Evolutionary conservation across 495 filamentous ascomycete genomes (phyloP).

Genomic region (Trypethelium eluteriae): DNA sequence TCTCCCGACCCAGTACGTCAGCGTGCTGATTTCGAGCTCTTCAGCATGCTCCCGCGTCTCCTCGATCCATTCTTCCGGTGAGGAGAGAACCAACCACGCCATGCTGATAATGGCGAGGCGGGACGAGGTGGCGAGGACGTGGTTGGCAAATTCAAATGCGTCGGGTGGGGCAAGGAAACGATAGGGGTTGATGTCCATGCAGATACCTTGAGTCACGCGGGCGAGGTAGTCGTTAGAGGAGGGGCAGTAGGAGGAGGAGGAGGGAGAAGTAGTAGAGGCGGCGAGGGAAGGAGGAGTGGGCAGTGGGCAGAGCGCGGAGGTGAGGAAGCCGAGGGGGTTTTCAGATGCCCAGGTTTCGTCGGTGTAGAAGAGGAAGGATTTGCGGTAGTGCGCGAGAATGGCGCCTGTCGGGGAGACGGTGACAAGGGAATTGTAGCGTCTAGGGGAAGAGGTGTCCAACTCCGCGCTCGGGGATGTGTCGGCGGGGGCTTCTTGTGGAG

Average conservation of each 20-base stretch:
- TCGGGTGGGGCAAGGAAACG: conserved; percentile 68
- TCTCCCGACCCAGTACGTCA: conserved; percentile 84
- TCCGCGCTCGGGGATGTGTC: neutral
- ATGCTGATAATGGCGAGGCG: conserved; percentile 74
- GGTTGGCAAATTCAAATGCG: conserved; percentile 78
- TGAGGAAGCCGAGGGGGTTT: conserved; percentile 41
- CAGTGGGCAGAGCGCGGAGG: neutral
- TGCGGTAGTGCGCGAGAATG: conserved; percentile 76
- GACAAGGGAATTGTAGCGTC: conserved; percentile 76
- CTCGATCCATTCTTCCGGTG: conserved; percentile 41
- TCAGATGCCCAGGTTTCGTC: conserved; percentile 88
- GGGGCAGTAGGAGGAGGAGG: conserved; percentile 14
- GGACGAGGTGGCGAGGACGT: conserved; percentile 56
- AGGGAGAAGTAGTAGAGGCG: neutral
- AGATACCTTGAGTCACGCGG: conserved; percentile 75
- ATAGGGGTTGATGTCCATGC: conserved; percentile 80
- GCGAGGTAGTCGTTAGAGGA: conserved; percentile 27
- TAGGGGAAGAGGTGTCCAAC: conserved; percentile 16
- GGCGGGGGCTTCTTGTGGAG: neutral
- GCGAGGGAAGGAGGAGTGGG: conserved; percentile 11
- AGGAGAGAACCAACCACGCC: conserved; percentile 69
- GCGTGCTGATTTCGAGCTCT: conserved; percentile 68
- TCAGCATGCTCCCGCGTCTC: conserved; percentile 25
- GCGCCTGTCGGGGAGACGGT: conserved; percentile 66
- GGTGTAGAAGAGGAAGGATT: conserved; percentile 81